Conservation (phyloP, 2,329 filamentous ascomycete species). For the Aureobasidium sp. region DNA sequence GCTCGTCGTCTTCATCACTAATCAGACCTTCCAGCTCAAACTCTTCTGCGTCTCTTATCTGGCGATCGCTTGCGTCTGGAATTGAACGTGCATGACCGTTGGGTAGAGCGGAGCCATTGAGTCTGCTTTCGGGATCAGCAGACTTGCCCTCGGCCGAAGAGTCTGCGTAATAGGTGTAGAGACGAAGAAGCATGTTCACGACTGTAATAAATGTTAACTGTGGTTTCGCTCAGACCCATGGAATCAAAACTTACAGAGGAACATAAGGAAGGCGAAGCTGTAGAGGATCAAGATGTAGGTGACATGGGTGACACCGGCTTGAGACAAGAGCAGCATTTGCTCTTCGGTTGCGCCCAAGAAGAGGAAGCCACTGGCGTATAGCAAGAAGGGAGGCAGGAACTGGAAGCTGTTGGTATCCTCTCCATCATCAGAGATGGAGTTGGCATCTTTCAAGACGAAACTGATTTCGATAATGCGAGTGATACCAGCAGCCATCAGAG, state of each 20-base stretch:
- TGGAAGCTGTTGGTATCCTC: constrained; percentile 42
- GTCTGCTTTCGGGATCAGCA: constrained; percentile 23
- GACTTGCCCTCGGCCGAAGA: constrained; percentile 30
- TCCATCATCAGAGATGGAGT: constrained; percentile 21
- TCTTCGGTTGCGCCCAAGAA: constrained; percentile 98
- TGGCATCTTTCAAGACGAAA: constrained; percentile 71
- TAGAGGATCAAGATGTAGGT: constrained; percentile 88
- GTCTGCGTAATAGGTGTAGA: constrained; percentile 63
- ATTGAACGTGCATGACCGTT: constrained; percentile 37
- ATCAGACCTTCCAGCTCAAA: constrained; percentile 89
- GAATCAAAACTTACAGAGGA: constrained; percentile 57
- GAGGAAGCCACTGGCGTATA: constrained; percentile 87
- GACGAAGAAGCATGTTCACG: constrained; percentile 71
- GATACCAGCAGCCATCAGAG: constrained; percentile 80
- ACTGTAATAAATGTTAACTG: constrained; percentile 37
- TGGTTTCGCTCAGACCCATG: not conserved
- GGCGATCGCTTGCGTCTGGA: constrained; percentile 38
- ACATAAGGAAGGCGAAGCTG: constrained; percentile 81
- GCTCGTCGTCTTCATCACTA: constrained; percentile 71
- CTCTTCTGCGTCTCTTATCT: constrained; percentile 73
- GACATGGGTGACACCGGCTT: constrained; percentile 73
- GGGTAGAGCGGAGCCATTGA: constrained; percentile 18
- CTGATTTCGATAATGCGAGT: constrained; percentile 83
- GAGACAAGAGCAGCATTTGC: constrained; percentile 72
- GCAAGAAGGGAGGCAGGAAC: constrained; percentile 41